Conservation (phyloP, 2,329 filamentous ascomycete species). For the Verticillium isaacii region DNA sequence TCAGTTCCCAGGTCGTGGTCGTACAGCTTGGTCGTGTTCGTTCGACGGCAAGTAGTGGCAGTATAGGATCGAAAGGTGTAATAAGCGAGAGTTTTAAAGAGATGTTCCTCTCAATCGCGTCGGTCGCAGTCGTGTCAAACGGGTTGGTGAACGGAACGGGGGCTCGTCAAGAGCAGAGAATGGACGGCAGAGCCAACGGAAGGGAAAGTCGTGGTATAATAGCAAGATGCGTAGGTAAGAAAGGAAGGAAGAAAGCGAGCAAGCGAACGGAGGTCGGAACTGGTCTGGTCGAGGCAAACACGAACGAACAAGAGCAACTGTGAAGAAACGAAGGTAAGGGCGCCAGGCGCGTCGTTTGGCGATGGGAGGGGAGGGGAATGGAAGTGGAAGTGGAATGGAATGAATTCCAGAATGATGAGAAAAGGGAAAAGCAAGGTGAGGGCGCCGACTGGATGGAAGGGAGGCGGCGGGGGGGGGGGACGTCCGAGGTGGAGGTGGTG, state of each 20-base stretch:
- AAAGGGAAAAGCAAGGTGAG: not conserved
- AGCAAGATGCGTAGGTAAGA: not conserved
- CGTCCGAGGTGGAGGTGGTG: not conserved
- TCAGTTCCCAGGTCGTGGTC: no score
- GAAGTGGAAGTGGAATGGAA: not conserved
- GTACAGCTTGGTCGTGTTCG: no score
- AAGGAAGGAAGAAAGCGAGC: not conserved
- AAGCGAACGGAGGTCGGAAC: not conserved
- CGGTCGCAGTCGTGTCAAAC: not conserved
- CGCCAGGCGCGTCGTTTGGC: not conserved
- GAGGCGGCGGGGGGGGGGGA: not conserved
- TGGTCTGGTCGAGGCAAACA: not conserved
- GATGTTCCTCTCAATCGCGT: no score
- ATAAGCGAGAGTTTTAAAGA: no score
- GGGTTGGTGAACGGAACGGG: not conserved
- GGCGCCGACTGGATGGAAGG: not conserved
- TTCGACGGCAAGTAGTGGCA: no score
- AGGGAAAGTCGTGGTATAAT: not conserved
- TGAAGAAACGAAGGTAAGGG: not conserved
- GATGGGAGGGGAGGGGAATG: not conserved
- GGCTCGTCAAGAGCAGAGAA: slow-evolving; percentile 1
- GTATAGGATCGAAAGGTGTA: no score
- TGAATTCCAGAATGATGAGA: not conserved
- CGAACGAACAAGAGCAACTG: not conserved
- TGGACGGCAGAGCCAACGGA: not conserved